Evolutionary conservation across 441 rosid genomes (phyloP).

Genomic region (Gossypium schwendimanii): DNA sequence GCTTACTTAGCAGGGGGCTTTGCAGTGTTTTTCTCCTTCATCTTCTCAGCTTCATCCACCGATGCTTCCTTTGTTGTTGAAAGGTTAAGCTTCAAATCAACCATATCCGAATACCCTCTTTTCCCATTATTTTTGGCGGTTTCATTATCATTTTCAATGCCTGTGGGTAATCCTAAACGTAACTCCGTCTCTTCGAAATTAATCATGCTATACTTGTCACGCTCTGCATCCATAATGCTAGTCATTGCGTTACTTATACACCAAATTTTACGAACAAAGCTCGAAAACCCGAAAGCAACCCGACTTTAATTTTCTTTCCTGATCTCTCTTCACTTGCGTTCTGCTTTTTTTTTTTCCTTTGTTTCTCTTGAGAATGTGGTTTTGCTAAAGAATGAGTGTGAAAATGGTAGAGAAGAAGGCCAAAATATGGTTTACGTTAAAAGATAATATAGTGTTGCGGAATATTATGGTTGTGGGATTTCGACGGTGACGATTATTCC

Average conservation of each 20-base stretch:
- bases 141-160: conserved; percentile 28
- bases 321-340: not conserved
- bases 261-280: not conserved
- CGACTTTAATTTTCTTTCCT: not conserved
- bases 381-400: not conserved
- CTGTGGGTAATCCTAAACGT: conserved; percentile 65
- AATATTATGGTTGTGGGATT: not conserved
- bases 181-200: conserved; percentile 85
- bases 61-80: conserved; percentile 32
- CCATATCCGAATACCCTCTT: conserved; percentile 71
- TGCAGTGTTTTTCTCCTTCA: conserved; percentile 40
- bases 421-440: conserved; percentile 16
- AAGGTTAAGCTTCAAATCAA: conserved; percentile 81
- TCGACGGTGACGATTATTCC: conserved; percentile 42
- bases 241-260: not conserved
- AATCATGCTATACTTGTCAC: conserved; percentile 33
- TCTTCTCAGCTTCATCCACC: conserved; percentile 23
- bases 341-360: not conserved
- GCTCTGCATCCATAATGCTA: conserved; percentile 12
- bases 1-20: conserved; percentile 82
- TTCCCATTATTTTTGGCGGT: conserved; percentile 41
- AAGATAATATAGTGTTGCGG: conserved; percentile 21
- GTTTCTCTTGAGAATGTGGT: not conserved
- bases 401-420: conserved; percentile 16
- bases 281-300: not conserved